Percentiles rank a stretch among this genome's conserved stretches.
Evolutionary conservation across 768 basidiomycete genomes (phyloP).

Genomic region (Suillus variegatus): DNA sequence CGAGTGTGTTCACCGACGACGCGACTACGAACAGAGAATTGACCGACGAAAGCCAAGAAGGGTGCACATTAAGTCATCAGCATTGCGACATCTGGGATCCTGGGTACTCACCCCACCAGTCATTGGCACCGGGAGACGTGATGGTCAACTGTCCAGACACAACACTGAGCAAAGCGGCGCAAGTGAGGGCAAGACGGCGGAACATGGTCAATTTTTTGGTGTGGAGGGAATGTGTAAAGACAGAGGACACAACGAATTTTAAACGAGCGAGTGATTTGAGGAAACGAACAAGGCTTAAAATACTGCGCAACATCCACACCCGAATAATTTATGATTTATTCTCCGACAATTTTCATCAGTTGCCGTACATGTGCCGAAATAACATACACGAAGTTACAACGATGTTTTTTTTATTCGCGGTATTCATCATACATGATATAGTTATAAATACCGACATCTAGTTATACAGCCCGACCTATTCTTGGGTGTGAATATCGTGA

Average conservation of each 20-base stretch:
- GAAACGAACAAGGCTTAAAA: slow-evolving; percentile 16
- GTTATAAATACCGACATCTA: slow-evolving; percentile 10
- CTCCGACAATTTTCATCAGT: slow-evolving; percentile 21
- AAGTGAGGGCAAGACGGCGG: slow-evolving; percentile 32
- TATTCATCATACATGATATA: slow-evolving; percentile 12
- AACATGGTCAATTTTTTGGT: slow-evolving; percentile 31
- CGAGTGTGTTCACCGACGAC: slow-evolving; percentile 53
- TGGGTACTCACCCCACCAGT: slow-evolving; percentile 62
- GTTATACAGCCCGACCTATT: slow-evolving; percentile 7
- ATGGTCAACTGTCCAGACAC: slow-evolving; percentile 46
- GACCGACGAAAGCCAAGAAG: not conserved
- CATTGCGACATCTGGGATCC: not conserved
- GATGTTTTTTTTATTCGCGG: not conserved
- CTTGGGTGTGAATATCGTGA: not conserved
- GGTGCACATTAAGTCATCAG: not conserved
- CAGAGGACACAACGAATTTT: slow-evolving; percentile 14
- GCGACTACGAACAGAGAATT: slow-evolving; percentile 44
- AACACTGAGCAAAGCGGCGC: slow-evolving; percentile 40
- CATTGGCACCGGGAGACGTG: slow-evolving; percentile 42
- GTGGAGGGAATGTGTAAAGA: slow-evolving; percentile 12
- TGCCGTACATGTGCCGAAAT: not conserved
- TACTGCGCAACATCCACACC: slow-evolving; percentile 1
- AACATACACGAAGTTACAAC: not conserved
- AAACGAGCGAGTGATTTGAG: slow-evolving; percentile 23
- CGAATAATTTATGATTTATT: slow-evolving; percentile 18